phyloP scores from a whole-genome alignment of 1,284 basidiomycete genomes.

The Grifola frondosa region DNA sequence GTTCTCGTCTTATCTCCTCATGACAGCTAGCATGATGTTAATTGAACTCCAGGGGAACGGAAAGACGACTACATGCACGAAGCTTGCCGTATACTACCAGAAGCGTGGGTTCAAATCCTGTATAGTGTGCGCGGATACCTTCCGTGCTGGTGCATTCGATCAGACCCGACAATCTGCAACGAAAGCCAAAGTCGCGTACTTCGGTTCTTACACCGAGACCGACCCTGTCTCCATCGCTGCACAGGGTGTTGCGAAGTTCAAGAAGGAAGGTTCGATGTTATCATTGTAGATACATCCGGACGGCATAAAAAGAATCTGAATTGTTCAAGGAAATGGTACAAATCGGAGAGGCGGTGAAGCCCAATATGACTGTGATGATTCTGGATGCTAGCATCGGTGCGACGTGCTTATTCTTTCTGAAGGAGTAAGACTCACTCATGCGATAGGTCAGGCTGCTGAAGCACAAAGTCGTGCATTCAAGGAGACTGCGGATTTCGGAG shows the following conservation, averaged over 20 bases:
- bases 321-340: slow-evolving; percentile 98
- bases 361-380: slow-evolving; percentile 89
- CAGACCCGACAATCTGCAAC: slow-evolving; percentile 95
- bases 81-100: slow-evolving; percentile 97
- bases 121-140: slow-evolving; percentile 99
- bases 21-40: not conserved
- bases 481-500: slow-evolving; percentile 95
- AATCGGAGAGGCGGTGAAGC: slow-evolving; percentile 90
- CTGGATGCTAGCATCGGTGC: slow-evolving; percentile 86
- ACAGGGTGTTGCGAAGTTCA: slow-evolving; percentile 95
- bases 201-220: slow-evolving; percentile 98
- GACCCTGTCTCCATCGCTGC: slow-evolving; percentile 95
- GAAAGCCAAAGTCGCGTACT: slow-evolving; percentile 98
- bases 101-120: slow-evolving; percentile 97
- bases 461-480: slow-evolving; percentile 97
- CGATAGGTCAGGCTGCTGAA: slow-evolving; percentile 92
- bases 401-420: slow-evolving; percentile 3
- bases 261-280: slow-evolving; percentile 98
- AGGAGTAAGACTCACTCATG: slow-evolving; percentile 15
- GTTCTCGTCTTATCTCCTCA: slow-evolving; percentile 22
- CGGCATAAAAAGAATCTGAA: slow-evolving; percentile 96
- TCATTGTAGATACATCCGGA: slow-evolving; percentile 98
- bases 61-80: slow-evolving; percentile 98
- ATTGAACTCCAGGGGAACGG: slow-evolving; percentile 76
- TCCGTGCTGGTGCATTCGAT: slow-evolving; percentile 99